Conservation (phyloP, 352 stramenopile species). For the Globisporangium parvum region DNA sequence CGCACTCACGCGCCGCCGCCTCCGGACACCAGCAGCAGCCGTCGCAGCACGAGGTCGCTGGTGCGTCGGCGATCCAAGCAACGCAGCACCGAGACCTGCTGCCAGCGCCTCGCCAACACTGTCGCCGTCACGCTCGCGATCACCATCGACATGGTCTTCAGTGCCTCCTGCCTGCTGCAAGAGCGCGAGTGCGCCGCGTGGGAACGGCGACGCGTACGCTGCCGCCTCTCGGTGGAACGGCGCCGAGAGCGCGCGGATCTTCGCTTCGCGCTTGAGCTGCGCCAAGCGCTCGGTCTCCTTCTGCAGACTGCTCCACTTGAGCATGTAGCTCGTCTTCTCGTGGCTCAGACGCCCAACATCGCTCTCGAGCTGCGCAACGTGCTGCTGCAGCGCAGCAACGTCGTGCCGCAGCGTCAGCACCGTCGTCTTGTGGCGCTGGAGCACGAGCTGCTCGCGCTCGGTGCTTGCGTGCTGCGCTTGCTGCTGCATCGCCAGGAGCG, state of each 20-base stretch:
- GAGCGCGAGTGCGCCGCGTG: not conserved
- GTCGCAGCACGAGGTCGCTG: not conserved
- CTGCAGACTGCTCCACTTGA: conserved; percentile 36
- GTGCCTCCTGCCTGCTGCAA: not conserved
- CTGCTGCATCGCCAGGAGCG: conserved; percentile 55
- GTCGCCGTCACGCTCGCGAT: too few relatives aligned
- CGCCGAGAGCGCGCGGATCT: conserved; percentile 42
- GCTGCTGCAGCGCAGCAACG: conserved; percentile 35
- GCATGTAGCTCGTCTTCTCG: conserved; percentile 39
- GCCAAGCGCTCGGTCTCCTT: conserved; percentile 35
- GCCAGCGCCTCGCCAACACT: too few relatives aligned
- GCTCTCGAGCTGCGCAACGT: conserved; percentile 39
- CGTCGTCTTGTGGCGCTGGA: conserved; percentile 28
- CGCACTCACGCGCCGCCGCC: too few relatives aligned
- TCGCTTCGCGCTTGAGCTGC: conserved; percentile 36
- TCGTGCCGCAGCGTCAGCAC: conserved; percentile 36
- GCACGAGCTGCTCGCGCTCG: conserved; percentile 36
- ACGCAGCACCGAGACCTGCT: too few relatives aligned
- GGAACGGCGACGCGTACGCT: not conserved
- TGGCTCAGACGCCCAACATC: conserved; percentile 42
- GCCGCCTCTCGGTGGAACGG: conserved; percentile 19
- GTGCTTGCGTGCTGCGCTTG: conserved; percentile 27
- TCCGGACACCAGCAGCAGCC: too few relatives aligned
- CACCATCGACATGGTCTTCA: too few relatives aligned
- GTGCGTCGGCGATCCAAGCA: not conserved